A percentile compares a stretch with the other conserved stretches of the same genome.
Evolutionary conservation across 192 early-diverging fungal species (phyloP).

Genomic region (Coemansia sp.): DNA sequence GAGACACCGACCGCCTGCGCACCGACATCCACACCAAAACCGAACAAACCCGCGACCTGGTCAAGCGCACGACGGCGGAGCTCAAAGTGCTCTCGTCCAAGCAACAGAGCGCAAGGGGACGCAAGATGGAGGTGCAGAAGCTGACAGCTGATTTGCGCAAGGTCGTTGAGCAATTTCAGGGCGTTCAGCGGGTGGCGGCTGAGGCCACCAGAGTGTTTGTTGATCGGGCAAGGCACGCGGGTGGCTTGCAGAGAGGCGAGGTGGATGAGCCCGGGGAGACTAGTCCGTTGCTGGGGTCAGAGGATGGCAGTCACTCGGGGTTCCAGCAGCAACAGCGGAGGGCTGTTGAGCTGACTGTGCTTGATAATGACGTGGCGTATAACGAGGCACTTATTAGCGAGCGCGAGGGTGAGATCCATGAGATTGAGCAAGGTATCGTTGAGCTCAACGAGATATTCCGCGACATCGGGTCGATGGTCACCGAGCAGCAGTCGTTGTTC

Average conservation of each 20-base stretch:
- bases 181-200: slow-evolving; percentile 75
- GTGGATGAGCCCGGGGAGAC: slow-evolving; percentile 26
- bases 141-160: slow-evolving; percentile 93
- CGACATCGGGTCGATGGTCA: slow-evolving; percentile 94
- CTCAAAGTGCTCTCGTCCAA: slow-evolving; percentile 66
- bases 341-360: slow-evolving; percentile 63
- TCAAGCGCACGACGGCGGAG: slow-evolving; percentile 72
- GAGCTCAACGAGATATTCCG: slow-evolving; percentile 98
- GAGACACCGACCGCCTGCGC: slow-evolving; percentile 76
- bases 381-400: slow-evolving; percentile 93
- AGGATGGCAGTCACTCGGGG: not conserved
- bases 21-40: slow-evolving; percentile 58
- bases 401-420: slow-evolving; percentile 87
- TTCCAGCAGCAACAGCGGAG: slow-evolving; percentile 26
- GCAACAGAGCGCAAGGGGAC: slow-evolving; percentile 52
- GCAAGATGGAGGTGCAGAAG: slow-evolving; percentile 86
- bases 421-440: slow-evolving; percentile 89
- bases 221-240: slow-evolving; percentile 61
- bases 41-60: slow-evolving; percentile 76
- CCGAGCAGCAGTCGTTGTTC: slow-evolving; percentile 91
- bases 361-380: slow-evolving; percentile 91
- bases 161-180: slow-evolving; percentile 86
- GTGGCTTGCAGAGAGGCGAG: slow-evolving; percentile 12
- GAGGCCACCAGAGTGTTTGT: slow-evolving; percentile 84
- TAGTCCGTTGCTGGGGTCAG: slow-evolving; percentile 18